These are phyloP conservation scores for Ophiosphaerella narmari DNA, from an alignment of 2,329 filamentous ascomycete genomes.

Conservation along the genomic window DNA sequence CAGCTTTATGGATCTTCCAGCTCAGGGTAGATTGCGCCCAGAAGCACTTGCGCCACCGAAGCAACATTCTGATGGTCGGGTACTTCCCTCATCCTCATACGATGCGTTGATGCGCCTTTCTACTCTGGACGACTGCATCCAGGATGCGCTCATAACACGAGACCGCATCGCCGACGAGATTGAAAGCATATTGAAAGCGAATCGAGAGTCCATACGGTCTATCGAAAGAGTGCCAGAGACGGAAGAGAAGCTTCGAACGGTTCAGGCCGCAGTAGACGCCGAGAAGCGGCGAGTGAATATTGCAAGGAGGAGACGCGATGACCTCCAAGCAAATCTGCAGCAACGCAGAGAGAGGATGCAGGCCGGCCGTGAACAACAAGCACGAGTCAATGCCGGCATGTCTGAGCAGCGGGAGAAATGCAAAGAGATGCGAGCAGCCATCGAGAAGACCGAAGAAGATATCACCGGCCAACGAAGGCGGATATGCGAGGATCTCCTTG, in stretches of 20 bases:
- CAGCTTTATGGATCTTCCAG: conserved; percentile 68
- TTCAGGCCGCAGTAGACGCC: conserved; percentile 59
- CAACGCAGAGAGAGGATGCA: conserved; percentile 70
- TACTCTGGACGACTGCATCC: conserved; percentile 87
- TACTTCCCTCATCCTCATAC: conserved; percentile 77
- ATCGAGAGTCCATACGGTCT: conserved; percentile 43
- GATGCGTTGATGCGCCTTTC: conserved; percentile 85
- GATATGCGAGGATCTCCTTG: conserved; percentile 79
- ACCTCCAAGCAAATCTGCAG: conserved; percentile 69
- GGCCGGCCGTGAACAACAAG: conserved; percentile 64
- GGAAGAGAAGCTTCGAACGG: conserved; percentile 50
- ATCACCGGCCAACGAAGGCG: conserved; percentile 86
- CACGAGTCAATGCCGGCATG: conserved; percentile 64
- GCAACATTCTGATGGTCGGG: conserved; percentile 50
- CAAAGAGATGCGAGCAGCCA: conserved; percentile 60
- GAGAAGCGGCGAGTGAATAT: conserved; percentile 70
- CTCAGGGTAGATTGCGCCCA: conserved; percentile 43
- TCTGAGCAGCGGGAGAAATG: conserved; percentile 52
- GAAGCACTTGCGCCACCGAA: conserved; percentile 41
- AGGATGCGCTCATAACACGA: conserved; percentile 81
- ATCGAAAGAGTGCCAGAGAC: conserved; percentile 50
- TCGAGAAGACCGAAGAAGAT: conserved; percentile 64
- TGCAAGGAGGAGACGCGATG: conserved; percentile 66
- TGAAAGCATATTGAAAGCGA: conserved; percentile 54
- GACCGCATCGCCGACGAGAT: conserved; percentile 79